Evolutionary conservation across 1,139 yeast species (phyloP).

Genomic region (Arxiozyma slooffiae): DNA sequence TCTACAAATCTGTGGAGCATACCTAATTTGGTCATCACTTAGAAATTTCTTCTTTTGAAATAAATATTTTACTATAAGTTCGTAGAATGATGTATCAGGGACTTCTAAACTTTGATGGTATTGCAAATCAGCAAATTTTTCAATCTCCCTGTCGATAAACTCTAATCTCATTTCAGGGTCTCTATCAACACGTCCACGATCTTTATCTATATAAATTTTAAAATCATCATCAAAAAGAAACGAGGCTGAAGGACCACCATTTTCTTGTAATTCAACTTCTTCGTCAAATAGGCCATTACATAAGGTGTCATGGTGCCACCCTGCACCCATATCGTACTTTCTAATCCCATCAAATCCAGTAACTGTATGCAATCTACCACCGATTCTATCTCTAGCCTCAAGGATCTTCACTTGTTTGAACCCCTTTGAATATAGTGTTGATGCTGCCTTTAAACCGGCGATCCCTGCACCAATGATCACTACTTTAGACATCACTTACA

Average conservation of each 20-base stretch:
- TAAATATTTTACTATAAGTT: constrained; percentile 41
- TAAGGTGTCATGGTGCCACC: constrained; percentile 82
- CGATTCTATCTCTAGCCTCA: constrained; percentile 51
- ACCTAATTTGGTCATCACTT: constrained; percentile 41
- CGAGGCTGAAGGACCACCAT: constrained; percentile 4
- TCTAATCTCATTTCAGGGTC: constrained; percentile 32
- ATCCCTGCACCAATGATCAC: constrained; percentile 74
- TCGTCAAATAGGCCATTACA: constrained; percentile 57
- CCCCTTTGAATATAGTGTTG: constrained; percentile 40
- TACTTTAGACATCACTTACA: constrained; percentile 22
- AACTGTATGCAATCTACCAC: constrained; percentile 47
- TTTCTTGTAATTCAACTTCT: constrained; percentile 30
- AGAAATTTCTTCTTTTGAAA: constrained; percentile 39
- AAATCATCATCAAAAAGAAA: constrained; percentile 40
- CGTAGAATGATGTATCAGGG: constrained; percentile 43
- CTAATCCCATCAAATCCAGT: constrained; percentile 25
- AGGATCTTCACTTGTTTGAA: constrained; percentile 40
- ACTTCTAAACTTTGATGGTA: constrained; percentile 41
- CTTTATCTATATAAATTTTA: constrained; percentile 27
- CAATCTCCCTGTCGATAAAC: constrained; percentile 48
- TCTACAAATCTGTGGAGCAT: constrained; percentile 45
- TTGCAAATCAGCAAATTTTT: constrained; percentile 48
- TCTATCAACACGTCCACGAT: constrained; percentile 29
- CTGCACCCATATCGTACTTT: constrained; percentile 68
- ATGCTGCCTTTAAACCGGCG: constrained; percentile 71